Evolutionary conservation across 306 rosid species (phyloP), one percentile per base, ranked within the genome.

Genomic region (Cotoneaster glaucophyllus): DNA sequence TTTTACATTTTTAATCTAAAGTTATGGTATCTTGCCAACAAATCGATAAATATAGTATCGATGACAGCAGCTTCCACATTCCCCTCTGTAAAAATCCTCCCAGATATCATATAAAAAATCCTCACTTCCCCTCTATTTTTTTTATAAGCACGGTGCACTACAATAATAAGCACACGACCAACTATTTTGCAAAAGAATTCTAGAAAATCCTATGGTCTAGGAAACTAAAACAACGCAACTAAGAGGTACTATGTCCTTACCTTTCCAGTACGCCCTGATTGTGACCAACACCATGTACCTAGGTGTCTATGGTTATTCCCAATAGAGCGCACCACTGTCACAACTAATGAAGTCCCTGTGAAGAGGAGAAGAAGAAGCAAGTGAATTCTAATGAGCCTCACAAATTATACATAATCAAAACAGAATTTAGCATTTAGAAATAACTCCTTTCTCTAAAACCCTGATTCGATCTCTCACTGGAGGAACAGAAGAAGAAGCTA

Each of bases 221-320:
- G 67, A 78, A 61, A 50, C 21, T 29, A 19, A 59, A 69, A 54
- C 50, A 22, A 71, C 43, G 37, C 67, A 73, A 72, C 66, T 54
- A 22, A 71, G 54, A 66, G 28, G 68, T 39, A 59, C 61, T 17
- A 58, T 5, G 22, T 9, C 82, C 85, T 88, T 84, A 85, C 99
- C 99, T 92, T 95, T 74, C 99, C 99, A 18, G 91, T 80, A 72
- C 78, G 91, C 65, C 90, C 93, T 52, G 97, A 80, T 85, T 92
- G 99, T 37, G 86, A 78, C 86, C 87, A 90, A 84, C 97, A 92
- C 96, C 88, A 86, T 74, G 96, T 62, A 54, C 89, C 90, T 59
- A 90, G 74, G 83, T 92, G 99, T 68, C 87, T 87, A 77, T 90
- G 97, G 84, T 89, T 85, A 87, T 95, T 92, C 62, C 97, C 97